Base-by-base conservation (phyloP, 208 protist species). In the Trypanosoma scelopori region DNA sequence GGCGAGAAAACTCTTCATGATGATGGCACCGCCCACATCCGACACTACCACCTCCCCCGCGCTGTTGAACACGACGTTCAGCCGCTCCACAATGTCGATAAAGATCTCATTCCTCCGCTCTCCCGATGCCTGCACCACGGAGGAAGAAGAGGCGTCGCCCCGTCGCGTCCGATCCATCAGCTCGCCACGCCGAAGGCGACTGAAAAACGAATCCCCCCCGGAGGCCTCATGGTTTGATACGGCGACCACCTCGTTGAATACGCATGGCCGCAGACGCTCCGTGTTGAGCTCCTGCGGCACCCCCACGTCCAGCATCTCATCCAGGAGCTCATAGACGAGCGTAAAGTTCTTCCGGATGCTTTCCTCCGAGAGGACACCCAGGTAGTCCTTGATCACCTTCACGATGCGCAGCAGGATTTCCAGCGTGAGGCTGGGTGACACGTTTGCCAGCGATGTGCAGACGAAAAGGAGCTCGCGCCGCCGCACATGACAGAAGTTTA, bases 301-400 rank as follows among this genome's bases (percentile, higher is more conserved):
- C 20, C 94, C 96, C 53, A 91, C 79, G 68, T 96, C 91, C 12
- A 92, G 55, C 57, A 96, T 81, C 69, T 97, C 95, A 66, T 98
- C 94, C 32, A 97, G 53, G n/a, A 98, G 55, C 67, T 98, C 92
- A 70, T 98, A 97, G 20, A 97, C 70, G 12, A 97, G 74, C 16
- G 93, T 70, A 37, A 98, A 97, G 76, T 97, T 97, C 43, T 75
- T 71, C 6, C 85, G 71, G 20, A 98, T 66, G 47, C 78, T 72
- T 41, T 97, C 84, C 70, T 98, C 95, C 32, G 65, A 89, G 32
- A 98, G 58, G 3, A 93, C 79, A 6, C 91, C 90, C 50, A 93
- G 72, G 65, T 87, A 97, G 59, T 98, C 92, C 60, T 82, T 87
- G 22, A 97, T 85, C 1, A 98, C 57, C 49, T 78, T 78, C 32